These are phyloP conservation scores for Cardamine occulta DNA, from an alignment of 345 rosid species.

Conservation along the genomic window DNA sequence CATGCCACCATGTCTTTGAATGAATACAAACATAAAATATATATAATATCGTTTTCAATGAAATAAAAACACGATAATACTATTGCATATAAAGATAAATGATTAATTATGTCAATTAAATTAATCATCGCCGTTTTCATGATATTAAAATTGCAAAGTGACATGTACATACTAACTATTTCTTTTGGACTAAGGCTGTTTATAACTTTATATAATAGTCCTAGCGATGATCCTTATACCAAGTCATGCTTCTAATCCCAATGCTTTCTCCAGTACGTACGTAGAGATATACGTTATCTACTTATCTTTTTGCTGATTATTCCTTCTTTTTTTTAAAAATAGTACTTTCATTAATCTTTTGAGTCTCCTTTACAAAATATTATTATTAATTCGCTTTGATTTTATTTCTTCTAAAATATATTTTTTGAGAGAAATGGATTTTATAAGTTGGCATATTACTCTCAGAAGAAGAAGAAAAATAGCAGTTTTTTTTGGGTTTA, in stretches of 20 bases:
- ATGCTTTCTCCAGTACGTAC: conserved; percentile 11
- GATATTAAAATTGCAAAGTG: conserved; percentile 23
- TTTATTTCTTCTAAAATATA: background rate
- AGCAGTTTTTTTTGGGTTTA: too few species aligned
- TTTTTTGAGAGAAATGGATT: background rate
- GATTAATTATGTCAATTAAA: background rate
- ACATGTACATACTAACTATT: conserved; percentile 37
- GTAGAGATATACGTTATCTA: background rate
- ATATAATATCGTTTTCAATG: background rate
- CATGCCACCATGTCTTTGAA: background rate
- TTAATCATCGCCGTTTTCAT: conserved; percentile 7
- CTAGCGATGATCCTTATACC: conserved; percentile 14
- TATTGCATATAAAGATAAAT: background rate
- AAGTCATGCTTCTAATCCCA: conserved; percentile 29
- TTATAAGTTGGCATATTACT: background rate
- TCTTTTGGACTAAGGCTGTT: conserved; percentile 33
- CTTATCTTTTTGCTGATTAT: conserved; percentile 26
- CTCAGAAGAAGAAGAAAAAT: background rate
- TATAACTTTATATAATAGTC: conserved; percentile 10
- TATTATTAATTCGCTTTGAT: background rate
- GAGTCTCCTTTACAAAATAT: background rate
- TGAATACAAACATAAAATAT: background rate
- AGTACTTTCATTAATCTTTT: background rate
- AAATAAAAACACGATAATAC: background rate
- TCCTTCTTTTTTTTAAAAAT: background rate